A percentile compares a stretch with the other conserved stretches of the same genome.
Evolutionary conservation across 805 yeast species (phyloP).

Genomic region (Zygosaccharomyces kombuchaensis): DNA sequence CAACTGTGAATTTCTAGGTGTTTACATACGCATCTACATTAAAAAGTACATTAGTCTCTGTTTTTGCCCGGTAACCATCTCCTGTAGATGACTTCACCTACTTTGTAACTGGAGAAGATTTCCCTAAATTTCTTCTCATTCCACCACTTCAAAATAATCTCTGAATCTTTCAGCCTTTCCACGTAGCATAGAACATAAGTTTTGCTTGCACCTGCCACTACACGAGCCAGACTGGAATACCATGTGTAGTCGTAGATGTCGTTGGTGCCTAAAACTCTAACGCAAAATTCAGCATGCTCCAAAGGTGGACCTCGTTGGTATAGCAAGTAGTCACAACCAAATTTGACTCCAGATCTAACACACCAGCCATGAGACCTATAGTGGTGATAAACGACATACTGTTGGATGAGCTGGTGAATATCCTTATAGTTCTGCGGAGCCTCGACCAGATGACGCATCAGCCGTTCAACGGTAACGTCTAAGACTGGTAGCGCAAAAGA

Average conservation of each 20-base stretch:
- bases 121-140: constrained; percentile 14
- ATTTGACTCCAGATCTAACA: constrained; percentile 84
- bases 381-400: constrained; percentile 78
- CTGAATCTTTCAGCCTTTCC: constrained; percentile 43
- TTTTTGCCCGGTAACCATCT: constrained; percentile 87
- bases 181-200: constrained; percentile 67
- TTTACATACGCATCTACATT: neutral
- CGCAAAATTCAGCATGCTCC: constrained; percentile 85
- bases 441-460: constrained; percentile 21
- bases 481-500: constrained; percentile 51
- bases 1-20: constrained; percentile 30
- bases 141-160: constrained; percentile 26
- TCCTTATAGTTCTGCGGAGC: constrained; percentile 11
- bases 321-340: constrained; percentile 79
- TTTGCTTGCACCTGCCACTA: constrained; percentile 83
- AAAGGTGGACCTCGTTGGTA: constrained; percentile 94
- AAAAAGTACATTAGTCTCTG: constrained; percentile 49
- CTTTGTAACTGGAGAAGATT: constrained; percentile 40
- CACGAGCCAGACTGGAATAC: constrained; percentile 68
- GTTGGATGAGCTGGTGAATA: constrained; percentile 43
- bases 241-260: constrained; percentile 47
- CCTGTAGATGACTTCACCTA: constrained; percentile 64
- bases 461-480: constrained; percentile 28
- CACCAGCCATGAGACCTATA: constrained; percentile 93
- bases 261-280: constrained; percentile 36